These are phyloP conservation scores for Aspergillus olivimuriae DNA, from an alignment of 495 filamentous ascomycete species.

Conservation along the genomic window DNA sequence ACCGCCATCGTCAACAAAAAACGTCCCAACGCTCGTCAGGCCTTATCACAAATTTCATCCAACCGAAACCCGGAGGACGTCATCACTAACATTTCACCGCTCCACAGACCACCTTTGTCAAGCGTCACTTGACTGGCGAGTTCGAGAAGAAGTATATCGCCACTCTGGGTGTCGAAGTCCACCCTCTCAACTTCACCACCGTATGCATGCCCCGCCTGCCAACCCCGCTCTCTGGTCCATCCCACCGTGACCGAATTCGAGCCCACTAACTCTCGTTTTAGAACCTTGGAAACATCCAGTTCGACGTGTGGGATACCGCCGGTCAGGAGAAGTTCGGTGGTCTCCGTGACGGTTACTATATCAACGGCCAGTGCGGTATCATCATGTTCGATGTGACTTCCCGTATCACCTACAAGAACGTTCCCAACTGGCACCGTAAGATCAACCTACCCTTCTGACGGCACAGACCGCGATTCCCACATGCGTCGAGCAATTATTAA, in stretches of 20 bases:
- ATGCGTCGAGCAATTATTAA: too few species aligned
- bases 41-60: too few species aligned
- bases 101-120: conserved; percentile 96
- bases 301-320: conserved; percentile 99
- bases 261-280: conserved; percentile 43
- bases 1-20: conserved; percentile 26
- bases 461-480: not conserved
- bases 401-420: conserved; percentile 99
- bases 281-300: conserved; percentile 96
- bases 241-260: too few species aligned
- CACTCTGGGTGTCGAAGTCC: conserved; percentile 98
- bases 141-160: conserved; percentile 99
- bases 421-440: conserved; percentile 99
- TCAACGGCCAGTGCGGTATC: conserved; percentile 99
- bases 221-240: conserved; percentile 33
- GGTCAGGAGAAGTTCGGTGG: conserved; percentile 99
- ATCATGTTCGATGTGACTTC: conserved; percentile 99
- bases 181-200: conserved; percentile 88
- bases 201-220: conserved; percentile 57
- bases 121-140: conserved; percentile 98
- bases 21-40: too few species aligned
- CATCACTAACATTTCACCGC: conserved; percentile 22
- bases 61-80: not conserved
- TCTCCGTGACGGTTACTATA: conserved; percentile 99
- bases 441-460: conserved; percentile 14